A percentile compares a stretch with the other conserved stretches of the same genome.
Conservation (phyloP, 1,284 basidiomycete genomes). For the Rhodotorula sp. region DNA sequence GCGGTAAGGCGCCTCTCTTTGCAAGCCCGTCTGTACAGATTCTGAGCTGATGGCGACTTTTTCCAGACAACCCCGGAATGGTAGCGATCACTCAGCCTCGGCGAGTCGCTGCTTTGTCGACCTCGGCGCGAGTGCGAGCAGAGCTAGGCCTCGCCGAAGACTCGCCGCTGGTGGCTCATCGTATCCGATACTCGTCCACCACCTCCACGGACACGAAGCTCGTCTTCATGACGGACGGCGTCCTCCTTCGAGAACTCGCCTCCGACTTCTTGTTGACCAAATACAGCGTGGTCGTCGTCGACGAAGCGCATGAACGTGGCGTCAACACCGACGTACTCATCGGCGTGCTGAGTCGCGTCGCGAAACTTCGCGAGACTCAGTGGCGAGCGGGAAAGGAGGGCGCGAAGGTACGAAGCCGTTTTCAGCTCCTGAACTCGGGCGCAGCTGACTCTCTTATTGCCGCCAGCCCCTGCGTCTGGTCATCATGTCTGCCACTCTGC, state of each 20-base stretch:
- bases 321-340: slow-evolving; percentile 98
- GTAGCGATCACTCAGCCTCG: slow-evolving; percentile 97
- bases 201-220: slow-evolving; percentile 83
- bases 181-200: slow-evolving; percentile 95
- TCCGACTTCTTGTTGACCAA: slow-evolving; percentile 83
- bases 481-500: slow-evolving; percentile 98
- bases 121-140: slow-evolving; percentile 84
- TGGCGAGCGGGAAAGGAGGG: slow-evolving; percentile 71
- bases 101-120: slow-evolving; percentile 93
- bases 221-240: slow-evolving; percentile 99
- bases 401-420: slow-evolving; percentile 57
- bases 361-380: slow-evolving; percentile 79
- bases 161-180: slow-evolving; percentile 81
- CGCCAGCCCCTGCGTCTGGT: slow-evolving; percentile 79
- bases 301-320: slow-evolving; percentile 97
- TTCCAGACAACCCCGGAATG: slow-evolving; percentile 89
- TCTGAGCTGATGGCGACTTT: not conserved
- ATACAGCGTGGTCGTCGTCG: slow-evolving; percentile 92
- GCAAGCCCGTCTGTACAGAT: no score
- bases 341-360: slow-evolving; percentile 88
- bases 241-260: slow-evolving; percentile 86
- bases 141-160: slow-evolving; percentile 70
- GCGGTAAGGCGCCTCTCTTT: slow-evolving; percentile 27
- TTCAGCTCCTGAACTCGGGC: not conserved
- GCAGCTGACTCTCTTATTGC: not conserved